Percentiles rank a stretch among this genome's conserved stretches.
Evolutionary conservation across 2,329 filamentous ascomycete genomes (phyloP).

Genomic region (Knufia fluminis): DNA sequence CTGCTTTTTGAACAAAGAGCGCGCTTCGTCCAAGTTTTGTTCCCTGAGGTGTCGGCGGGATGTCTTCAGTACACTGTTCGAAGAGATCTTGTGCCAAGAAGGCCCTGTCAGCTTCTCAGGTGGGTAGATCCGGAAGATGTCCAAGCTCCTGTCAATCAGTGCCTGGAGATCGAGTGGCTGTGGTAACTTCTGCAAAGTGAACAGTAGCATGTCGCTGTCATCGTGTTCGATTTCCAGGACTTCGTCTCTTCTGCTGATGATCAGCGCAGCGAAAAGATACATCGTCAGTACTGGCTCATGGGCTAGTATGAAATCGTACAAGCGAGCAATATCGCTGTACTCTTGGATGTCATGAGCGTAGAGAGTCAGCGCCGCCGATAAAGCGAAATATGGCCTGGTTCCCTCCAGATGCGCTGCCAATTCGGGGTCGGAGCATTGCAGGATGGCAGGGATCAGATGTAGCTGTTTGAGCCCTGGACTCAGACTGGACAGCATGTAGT

Average conservation of each 20-base stretch:
- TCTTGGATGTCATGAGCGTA: slow-evolving; percentile 93
- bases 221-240: slow-evolving; percentile 74
- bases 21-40: slow-evolving; percentile 58
- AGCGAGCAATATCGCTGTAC: slow-evolving; percentile 75
- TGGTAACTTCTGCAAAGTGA: slow-evolving; percentile 77
- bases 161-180: slow-evolving; percentile 69
- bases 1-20: slow-evolving; percentile 60
- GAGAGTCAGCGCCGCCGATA: slow-evolving; percentile 87
- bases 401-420: slow-evolving; percentile 67
- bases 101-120: slow-evolving; percentile 57
- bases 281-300: slow-evolving; percentile 78
- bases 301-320: slow-evolving; percentile 88
- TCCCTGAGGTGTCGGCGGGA: slow-evolving; percentile 47
- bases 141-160: slow-evolving; percentile 58
- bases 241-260: slow-evolving; percentile 69
- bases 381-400: slow-evolving; percentile 80
- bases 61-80: slow-evolving; percentile 76
- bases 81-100: slow-evolving; percentile 64
- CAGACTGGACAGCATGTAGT: slow-evolving; percentile 93
- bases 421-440: slow-evolving; percentile 60
- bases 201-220: slow-evolving; percentile 88
- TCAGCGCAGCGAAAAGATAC: slow-evolving; percentile 85
- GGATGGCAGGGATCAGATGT: slow-evolving; percentile 73
- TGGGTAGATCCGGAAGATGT: slow-evolving; percentile 57
- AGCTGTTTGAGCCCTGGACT: slow-evolving; percentile 74